Percentiles rank a stretch among this genome's conserved stretches.
Evolutionary conservation across 306 rosid species (phyloP).

Genomic region (Cicer cuneatum): DNA sequence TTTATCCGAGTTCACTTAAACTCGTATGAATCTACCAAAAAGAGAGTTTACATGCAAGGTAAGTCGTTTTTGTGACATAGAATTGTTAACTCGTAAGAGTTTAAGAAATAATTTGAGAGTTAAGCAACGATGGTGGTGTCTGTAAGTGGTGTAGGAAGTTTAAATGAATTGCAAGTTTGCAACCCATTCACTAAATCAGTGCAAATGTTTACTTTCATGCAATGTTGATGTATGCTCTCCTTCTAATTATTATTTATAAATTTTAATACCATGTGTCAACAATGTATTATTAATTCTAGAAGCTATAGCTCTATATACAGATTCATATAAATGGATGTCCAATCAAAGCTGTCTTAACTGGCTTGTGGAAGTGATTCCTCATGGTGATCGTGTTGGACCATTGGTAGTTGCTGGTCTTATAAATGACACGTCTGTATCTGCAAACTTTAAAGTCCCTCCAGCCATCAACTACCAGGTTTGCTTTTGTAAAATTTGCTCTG

Average conservation of each 20-base stretch:
- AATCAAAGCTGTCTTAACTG: conserved; percentile 63
- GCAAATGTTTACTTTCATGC: conserved; percentile 1
- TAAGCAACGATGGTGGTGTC: background rate
- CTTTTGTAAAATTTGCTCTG: conserved; percentile 32
- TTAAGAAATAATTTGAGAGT: too few relatives aligned
- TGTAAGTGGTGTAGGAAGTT: background rate
- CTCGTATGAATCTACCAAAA: too few relatives aligned
- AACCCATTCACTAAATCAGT: background rate
- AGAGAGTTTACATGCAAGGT: too few relatives aligned
- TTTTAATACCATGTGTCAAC: conserved; percentile 4
- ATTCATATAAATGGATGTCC: conserved; percentile 72
- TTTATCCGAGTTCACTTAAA: too few relatives aligned
- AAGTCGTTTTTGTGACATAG: too few relatives aligned
- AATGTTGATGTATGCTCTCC: background rate
- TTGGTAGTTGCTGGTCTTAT: conserved; percentile 64
- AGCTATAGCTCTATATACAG: conserved; percentile 46
- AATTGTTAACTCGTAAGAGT: too few relatives aligned
- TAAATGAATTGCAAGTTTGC: conserved; percentile 35
- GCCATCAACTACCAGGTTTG: conserved; percentile 65
- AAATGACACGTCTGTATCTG: conserved; percentile 54
- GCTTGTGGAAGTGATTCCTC: conserved; percentile 70
- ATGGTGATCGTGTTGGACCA: conserved; percentile 69
- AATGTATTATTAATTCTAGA: conserved; percentile 21
- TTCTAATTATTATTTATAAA: conserved; percentile 12
- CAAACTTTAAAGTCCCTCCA: conserved; percentile 55